Conservation (phyloP, 2,329 filamentous ascomycete species). For the Aspergillus felis region DNA sequence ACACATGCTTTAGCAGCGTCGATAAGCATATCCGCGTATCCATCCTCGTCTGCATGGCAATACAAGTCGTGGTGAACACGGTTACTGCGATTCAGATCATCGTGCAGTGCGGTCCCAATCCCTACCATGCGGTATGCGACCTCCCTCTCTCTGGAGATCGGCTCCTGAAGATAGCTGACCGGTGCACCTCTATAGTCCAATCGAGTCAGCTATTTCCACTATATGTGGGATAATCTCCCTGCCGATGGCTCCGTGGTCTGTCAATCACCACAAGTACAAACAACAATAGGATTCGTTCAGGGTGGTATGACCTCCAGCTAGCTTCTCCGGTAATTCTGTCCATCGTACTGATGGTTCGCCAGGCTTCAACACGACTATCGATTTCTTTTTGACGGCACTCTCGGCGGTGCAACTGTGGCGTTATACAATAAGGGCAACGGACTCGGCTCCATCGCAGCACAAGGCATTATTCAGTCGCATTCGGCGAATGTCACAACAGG, state of each 20-base stretch:
- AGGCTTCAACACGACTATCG: slow-evolving; percentile 34
- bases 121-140: slow-evolving; percentile 23
- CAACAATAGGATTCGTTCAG: slow-evolving; percentile 34
- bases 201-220: slow-evolving; percentile 33
- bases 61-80: slow-evolving; percentile 31
- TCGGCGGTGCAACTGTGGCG: slow-evolving; percentile 35
- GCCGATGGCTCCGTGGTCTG: slow-evolving; percentile 32
- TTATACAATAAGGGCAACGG: slow-evolving; percentile 28
- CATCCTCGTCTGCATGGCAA: slow-evolving; percentile 29
- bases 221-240: slow-evolving; percentile 37
- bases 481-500: slow-evolving; percentile 22
- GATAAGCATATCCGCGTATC: slow-evolving; percentile 26
- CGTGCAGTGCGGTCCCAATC: slow-evolving; percentile 34
- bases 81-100: slow-evolving; percentile 33
- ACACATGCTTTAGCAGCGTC: slow-evolving; percentile 31
- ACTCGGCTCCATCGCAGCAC: slow-evolving; percentile 17
- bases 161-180: neutral
- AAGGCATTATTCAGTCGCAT: slow-evolving; percentile 26
- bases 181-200: slow-evolving; percentile 15
- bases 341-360: neutral
- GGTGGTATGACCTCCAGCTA: slow-evolving; percentile 19
- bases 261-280: slow-evolving; percentile 31
- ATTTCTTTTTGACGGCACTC: slow-evolving; percentile 29
- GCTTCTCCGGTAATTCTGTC: too few species aligned
- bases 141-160: neutral